Percentiles rank a stretch among this genome's conserved stretches.
phyloP scores from a whole-genome alignment of 805 yeast genomes.

The Wickerhamia fluorescens region DNA sequence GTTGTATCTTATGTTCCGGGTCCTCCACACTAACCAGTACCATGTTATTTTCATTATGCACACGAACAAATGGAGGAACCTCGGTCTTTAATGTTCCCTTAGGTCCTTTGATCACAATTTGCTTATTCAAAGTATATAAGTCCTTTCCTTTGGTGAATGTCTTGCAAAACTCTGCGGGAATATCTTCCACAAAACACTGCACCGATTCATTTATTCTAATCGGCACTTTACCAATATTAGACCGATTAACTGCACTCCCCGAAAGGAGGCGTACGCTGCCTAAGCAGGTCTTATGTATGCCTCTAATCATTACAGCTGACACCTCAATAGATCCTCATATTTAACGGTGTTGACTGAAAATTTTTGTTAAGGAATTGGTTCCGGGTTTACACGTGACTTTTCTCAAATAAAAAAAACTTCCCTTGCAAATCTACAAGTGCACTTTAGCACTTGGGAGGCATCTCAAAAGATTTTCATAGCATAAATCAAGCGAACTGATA shows the following conservation, averaged over 20 bases:
- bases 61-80: constrained; percentile 64
- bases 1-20: constrained; percentile 56
- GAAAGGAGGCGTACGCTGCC: constrained; percentile 14
- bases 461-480: too few species aligned
- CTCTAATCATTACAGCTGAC: too few species aligned
- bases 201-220: constrained; percentile 63
- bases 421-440: too few species aligned
- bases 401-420: too few species aligned
- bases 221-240: constrained; percentile 80
- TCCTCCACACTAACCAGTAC: constrained; percentile 53
- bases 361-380: too few species aligned
- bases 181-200: constrained; percentile 36
- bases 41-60: constrained; percentile 27
- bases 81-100: constrained; percentile 58
- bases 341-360: too few species aligned
- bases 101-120: constrained; percentile 67
- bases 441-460: too few species aligned
- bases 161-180: constrained; percentile 48
- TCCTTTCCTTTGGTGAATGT: constrained; percentile 62
- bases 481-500: too few species aligned
- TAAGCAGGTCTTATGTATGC: too few species aligned
- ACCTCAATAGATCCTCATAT: too few species aligned
- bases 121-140: constrained; percentile 48
- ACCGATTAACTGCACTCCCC: constrained; percentile 16
- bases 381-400: too few species aligned